A percentile compares a stretch with the other conserved stretches of the same genome.
Evolutionary conservation across 306 rosid genomes (phyloP).

Genomic region (Crotalaria pallida): DNA sequence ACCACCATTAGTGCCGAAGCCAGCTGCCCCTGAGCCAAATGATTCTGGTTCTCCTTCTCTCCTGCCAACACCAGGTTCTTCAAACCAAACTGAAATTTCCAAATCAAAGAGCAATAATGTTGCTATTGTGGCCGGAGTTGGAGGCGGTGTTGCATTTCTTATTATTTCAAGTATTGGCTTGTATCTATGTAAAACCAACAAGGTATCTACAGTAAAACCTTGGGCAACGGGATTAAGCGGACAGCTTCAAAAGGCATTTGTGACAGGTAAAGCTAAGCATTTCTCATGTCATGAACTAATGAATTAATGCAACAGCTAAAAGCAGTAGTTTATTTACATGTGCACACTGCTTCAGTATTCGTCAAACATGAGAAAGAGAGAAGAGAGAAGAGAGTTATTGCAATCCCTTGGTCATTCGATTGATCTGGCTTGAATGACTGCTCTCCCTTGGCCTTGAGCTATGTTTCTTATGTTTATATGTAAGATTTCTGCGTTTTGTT

Average conservation of each 20-base stretch:
- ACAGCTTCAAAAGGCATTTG: conserved; percentile 95
- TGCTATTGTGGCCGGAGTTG: conserved; percentile 40
- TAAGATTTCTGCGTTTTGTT: background rate
- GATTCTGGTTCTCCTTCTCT: conserved; percentile 29
- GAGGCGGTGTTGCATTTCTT: conserved; percentile 41
- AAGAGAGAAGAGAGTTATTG: background rate
- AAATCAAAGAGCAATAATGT: background rate
- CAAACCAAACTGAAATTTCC: background rate
- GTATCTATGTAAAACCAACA: conserved; percentile 52
- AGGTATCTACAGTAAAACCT: conserved; percentile 80
- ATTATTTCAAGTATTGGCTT: conserved; percentile 26
- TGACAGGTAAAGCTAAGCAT: conserved; percentile 54
- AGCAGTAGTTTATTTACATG: background rate
- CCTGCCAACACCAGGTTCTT: background rate
- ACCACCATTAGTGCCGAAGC: background rate
- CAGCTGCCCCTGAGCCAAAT: conserved; percentile 6
- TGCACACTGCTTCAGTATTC: background rate
- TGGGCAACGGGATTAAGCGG: conserved; percentile 97
- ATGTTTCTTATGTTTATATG: background rate
- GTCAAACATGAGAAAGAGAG: background rate
- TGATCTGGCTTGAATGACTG: conserved; percentile 3
- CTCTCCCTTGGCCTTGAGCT: background rate
- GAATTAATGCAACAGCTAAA: background rate
- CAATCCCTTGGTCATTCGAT: conserved; percentile 6
- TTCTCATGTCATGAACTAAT: conserved; percentile 3